Base-by-base conservation (phyloP, 306 rosid genomes). In the Cicer pinnatifidum region DNA sequence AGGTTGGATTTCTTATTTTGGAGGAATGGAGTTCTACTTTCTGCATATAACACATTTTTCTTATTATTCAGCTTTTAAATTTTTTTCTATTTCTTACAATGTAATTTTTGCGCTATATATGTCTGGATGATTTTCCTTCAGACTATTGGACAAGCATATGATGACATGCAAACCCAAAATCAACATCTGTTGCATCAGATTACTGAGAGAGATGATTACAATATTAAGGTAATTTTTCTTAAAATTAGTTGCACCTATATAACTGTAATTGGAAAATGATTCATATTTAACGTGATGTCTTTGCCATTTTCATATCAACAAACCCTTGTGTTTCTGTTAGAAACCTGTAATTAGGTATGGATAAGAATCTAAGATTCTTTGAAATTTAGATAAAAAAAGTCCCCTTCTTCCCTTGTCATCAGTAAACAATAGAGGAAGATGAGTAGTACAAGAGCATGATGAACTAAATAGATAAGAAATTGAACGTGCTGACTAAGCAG, bases 91-190 rank as follows among this genome's bases (percentile, higher is more conserved):
- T 23, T 72, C 9, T 13, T 23, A 9, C n/a, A 63, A 73, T 69
- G 56, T 69, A 78, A 43, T 50, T 43, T 28, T 61, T 78, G 77
- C 28, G 46, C 23, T 79, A 10, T 79, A 62, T 53, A 11, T 23
- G 7, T 39, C 59, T 67, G 54, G 53, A 73, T 78, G 16, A 19
- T 73, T 39, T 82, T 64, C 68, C 72, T 82, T 69, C 88, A 95
- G 99, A 86, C 91, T 46, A 95, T 92, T 82, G 99, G 99, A 63
- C 97, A 95, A 81, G 96, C 97, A 40, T 95, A 95, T 71, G 99
- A 90, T 72, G 99, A 90, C 73, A 95, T 88, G 97, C 99, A 95
- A 81, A 88, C 90, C 77, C 99, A 95, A 88, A 95, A 95, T 79
- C 99, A 95, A 80, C 99, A 95, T 77, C 84, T 95, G 50, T 68